These are phyloP conservation scores for Penicillium crystallinum DNA, from an alignment of 495 filamentous ascomycete genomes.

Conservation along the genomic window DNA sequence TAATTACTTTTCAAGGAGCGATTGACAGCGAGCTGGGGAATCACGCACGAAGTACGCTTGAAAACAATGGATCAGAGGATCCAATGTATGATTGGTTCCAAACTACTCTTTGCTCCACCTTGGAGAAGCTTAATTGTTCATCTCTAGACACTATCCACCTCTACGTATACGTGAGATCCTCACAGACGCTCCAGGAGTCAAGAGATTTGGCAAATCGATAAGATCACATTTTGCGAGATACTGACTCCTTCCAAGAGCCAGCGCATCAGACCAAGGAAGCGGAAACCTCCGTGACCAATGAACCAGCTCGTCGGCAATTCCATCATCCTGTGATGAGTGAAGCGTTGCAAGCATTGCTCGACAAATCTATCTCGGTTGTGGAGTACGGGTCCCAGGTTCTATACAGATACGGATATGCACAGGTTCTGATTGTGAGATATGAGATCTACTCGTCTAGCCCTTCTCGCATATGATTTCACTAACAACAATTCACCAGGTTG, in stretches of 20 bases:
- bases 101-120: not conserved
- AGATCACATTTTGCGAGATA: too few species aligned
- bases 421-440: not conserved
- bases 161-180: not conserved
- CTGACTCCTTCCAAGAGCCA: too few species aligned
- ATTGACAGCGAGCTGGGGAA: not conserved
- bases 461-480: too few species aligned
- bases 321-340: too few species aligned
- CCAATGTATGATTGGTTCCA: not conserved
- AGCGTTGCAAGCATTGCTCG: not conserved
- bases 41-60: not conserved
- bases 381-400: constrained; percentile 3
- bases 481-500: not conserved
- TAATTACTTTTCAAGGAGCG: not conserved
- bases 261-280: too few species aligned
- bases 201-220: too few species aligned
- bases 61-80: not conserved
- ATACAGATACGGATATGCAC: constrained; percentile 1
- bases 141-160: not conserved
- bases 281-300: too few species aligned
- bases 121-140: not conserved
- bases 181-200: not conserved
- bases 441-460: too few species aligned
- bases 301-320: not conserved
- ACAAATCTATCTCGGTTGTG: not conserved